Percentiles rank a stretch among this genome's conserved stretches.
These are phyloP conservation scores for Xylaria sp. DNA, from an alignment of 2,329 filamentous ascomycete species.

Conservation along the genomic window DNA sequence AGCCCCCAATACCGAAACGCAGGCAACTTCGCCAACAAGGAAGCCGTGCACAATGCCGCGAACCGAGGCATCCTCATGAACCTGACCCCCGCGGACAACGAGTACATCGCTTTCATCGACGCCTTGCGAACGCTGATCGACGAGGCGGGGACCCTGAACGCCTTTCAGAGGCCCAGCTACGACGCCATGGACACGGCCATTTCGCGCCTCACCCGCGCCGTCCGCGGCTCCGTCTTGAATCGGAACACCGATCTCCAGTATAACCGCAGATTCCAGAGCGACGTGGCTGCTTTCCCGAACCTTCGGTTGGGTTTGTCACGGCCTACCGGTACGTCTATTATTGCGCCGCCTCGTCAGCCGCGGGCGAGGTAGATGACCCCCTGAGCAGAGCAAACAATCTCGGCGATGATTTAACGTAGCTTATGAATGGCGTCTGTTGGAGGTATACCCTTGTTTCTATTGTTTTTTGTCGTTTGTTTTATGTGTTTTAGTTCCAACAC, in stretches of 20 bases:
- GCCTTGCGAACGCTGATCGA: neutral
- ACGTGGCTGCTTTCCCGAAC: neutral
- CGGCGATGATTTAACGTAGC: neutral
- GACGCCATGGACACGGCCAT: neutral
- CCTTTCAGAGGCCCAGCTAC: neutral
- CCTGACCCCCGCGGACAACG: neutral
- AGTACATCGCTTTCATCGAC: conserved; percentile 1
- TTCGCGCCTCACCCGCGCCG: fast-evolving
- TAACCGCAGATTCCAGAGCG: neutral
- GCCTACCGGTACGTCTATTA: conserved; percentile 22
- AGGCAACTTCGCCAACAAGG: neutral
- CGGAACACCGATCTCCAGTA: neutral
- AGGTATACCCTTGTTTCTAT: neutral
- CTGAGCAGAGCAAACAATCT: neutral
- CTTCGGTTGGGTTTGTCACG: neutral
- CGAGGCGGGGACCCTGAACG: neutral
- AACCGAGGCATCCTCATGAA: neutral
- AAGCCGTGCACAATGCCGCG: neutral
- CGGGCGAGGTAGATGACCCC: neutral
- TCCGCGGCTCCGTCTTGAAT: neutral
- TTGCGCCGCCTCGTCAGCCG: neutral
- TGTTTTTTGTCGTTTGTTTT: neutral
- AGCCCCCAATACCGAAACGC: neutral
- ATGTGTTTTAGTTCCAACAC: neutral
- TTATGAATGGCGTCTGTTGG: neutral